Base-by-base conservation (phyloP, 2,329 filamentous ascomycete genomes). In the Fusarium sambucinum region DNA sequence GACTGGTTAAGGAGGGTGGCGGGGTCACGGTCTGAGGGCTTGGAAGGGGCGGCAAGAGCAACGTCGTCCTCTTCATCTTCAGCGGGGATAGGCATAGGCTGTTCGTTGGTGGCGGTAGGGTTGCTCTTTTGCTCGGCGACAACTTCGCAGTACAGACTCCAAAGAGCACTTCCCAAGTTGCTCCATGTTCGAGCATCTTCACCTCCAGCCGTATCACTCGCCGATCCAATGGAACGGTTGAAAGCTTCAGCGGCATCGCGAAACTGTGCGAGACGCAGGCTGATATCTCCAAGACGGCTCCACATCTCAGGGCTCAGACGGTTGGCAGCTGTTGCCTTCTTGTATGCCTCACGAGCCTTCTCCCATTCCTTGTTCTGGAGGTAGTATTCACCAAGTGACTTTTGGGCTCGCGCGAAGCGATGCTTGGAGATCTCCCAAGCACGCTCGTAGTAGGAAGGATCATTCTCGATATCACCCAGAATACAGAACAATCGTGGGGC, bases 121-220 rank as follows among this genome's bases (percentile, higher is more conserved):
- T 75, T 69, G 23, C 74, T 69, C 25, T 77, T 74, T 45, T 79
- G 75, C n/a, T 74, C 79, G 5, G 83, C 79, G 6, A 83, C 68
- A 1, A 83, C 78, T 72, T 88, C 86, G 42, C 81, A 84, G 78
- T 87, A 94, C 66, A 91, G 82, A 61, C 89, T 90, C 69, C 92
- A 87, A 2, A 98, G 85, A 0, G 95, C 90, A 3, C 92, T 94
- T 0, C 94, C 96, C 23, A 99, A 85, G 75, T 99, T 99, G 73
- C 92, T 96, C 93, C 96, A 99, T 1, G 93, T 93, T 75, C 97
- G 89, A 1, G 94, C 95, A 75, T 97, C 94, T 53, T 91, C 90
- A 27, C 96, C 94, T 47, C 97, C 96, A 13, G 92, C 86, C 2
- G 78, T 78, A 32, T 85, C 84, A 32, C 81, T 84, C 0, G 85